phyloP scores from a whole-genome alignment of 2,329 filamentous ascomycete genomes.

The Diplodia sapinea region DNA sequence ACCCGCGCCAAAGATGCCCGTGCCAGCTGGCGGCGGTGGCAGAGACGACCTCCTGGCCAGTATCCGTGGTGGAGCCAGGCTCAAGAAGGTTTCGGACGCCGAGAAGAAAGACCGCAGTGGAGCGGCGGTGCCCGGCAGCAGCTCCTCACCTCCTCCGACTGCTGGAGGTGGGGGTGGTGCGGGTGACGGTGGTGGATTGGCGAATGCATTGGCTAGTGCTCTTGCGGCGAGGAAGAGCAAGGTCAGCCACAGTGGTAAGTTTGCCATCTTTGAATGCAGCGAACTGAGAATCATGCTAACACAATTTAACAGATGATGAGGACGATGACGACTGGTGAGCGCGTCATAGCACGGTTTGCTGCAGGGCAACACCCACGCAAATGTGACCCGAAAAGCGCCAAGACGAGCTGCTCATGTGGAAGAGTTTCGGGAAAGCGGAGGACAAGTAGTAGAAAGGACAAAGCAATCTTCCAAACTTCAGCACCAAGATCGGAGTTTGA shows the following conservation, averaged over 20 bases:
- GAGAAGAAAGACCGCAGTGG: slow-evolving; percentile 75
- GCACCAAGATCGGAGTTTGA: neutral
- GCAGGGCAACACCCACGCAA: neutral
- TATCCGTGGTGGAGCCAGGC: slow-evolving; percentile 68
- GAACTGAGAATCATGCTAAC: slow-evolving; percentile 38
- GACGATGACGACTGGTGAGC: slow-evolving; percentile 73
- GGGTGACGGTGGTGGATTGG: slow-evolving; percentile 46
- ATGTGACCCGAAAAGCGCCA: neutral
- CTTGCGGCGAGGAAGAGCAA: slow-evolving; percentile 88
- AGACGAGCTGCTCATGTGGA: neutral
- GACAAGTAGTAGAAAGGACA: neutral
- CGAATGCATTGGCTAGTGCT: slow-evolving; percentile 73
- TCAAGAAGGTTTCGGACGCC: slow-evolving; percentile 76
- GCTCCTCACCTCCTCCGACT: slow-evolving; percentile 51
- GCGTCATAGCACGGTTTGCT: neutral
- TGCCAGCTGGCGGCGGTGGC: slow-evolving; percentile 51
- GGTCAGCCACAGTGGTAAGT: slow-evolving; percentile 88
- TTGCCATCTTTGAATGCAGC: neutral
- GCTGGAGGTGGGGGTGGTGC: slow-evolving; percentile 52
- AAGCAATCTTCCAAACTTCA: neutral
- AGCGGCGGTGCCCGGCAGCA: slow-evolving; percentile 63
- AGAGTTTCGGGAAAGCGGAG: neutral
- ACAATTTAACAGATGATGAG: slow-evolving; percentile 68
- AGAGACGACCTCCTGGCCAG: slow-evolving; percentile 70
- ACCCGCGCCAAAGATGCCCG: slow-evolving; percentile 41